Evolutionary conservation across 139 green algal species (phyloP).

Genomic region (Chloropicon primus): DNA sequence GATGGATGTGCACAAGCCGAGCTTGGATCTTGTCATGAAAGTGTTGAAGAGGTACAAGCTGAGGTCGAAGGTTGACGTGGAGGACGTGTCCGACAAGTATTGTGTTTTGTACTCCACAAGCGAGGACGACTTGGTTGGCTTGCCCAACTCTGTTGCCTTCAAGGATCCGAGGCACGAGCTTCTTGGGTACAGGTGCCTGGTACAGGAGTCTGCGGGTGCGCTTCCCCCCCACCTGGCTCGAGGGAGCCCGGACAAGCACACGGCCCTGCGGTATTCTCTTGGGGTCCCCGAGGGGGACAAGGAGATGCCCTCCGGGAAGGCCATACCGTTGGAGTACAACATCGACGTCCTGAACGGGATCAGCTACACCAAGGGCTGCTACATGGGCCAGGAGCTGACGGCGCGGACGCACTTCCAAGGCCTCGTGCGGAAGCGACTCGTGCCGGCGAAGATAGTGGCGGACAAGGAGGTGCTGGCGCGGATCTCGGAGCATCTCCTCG

Average conservation of each 20-base stretch:
- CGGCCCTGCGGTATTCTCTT: conserved; percentile 12
- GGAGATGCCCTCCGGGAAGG: conserved; percentile 63
- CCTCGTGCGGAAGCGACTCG: conserved; percentile 66
- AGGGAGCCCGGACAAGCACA: no score
- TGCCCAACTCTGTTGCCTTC: not conserved
- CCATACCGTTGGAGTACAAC: conserved; percentile 85
- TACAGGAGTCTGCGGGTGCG: not conserved
- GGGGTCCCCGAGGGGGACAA: conserved; percentile 69
- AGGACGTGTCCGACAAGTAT: conserved; percentile 33
- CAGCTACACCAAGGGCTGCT: conserved; percentile 90
- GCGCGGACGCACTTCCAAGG: conserved; percentile 57
- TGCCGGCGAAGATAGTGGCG: conserved; percentile 32
- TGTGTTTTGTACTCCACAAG: conserved; percentile 14
- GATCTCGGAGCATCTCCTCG: not conserved
- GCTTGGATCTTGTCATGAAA: conserved; percentile 4
- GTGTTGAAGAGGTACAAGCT: conserved; percentile 51
- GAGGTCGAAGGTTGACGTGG: conserved; percentile 45
- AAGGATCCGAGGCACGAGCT: not conserved
- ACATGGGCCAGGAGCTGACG: conserved; percentile 86
- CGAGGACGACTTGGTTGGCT: no score
- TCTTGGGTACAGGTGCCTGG: not conserved
- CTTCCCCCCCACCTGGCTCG: no score
- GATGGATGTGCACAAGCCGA: not conserved
- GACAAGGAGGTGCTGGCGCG: not conserved
- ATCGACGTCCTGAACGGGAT: conserved; percentile 77